These are phyloP conservation scores for Trifolium fragiferum DNA, from an alignment of 306 rosid species.

Conservation along the genomic window DNA sequence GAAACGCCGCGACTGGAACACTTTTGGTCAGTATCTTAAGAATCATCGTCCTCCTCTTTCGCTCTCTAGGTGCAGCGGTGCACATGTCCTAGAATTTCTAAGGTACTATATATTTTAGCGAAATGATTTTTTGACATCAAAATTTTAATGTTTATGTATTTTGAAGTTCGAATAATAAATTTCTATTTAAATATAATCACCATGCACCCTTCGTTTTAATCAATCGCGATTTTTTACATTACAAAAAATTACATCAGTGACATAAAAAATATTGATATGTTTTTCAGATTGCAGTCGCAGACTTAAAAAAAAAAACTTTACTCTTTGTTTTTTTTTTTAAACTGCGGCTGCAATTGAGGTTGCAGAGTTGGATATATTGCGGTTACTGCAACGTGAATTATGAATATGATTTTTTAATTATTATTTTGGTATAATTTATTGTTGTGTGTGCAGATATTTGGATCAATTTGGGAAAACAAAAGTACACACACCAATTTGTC, in stretches of 20 bases:
- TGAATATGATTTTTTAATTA: not conserved
- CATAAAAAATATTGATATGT: not conserved
- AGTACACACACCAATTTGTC: slow-evolving; percentile 92
- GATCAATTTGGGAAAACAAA: slow-evolving; percentile 98
- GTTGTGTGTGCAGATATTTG: slow-evolving; percentile 56
- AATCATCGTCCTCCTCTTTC: slow-evolving; percentile 95
- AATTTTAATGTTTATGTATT: no score
- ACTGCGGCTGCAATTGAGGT: not conserved
- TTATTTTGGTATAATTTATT: not conserved
- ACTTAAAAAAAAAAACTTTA: not conserved
- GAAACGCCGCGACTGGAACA: slow-evolving; percentile 98
- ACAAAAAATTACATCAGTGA: not conserved
- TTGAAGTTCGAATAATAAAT: no score
- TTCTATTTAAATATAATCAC: no score
- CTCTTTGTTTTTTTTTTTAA: no score
- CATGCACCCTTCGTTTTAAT: no score
- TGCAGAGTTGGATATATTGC: not conserved
- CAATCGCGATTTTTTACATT: not conserved
- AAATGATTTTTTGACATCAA: no score
- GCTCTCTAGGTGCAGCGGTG: slow-evolving; percentile 94
- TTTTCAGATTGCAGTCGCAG: not conserved
- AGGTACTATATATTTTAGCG: slow-evolving; percentile 31
- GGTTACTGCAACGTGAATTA: not conserved
- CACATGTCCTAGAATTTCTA: slow-evolving; percentile 96
- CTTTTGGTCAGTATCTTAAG: slow-evolving; percentile 91